Conservation (phyloP, 2,329 filamentous ascomycete species). For the Talaromyces piceae region DNA sequence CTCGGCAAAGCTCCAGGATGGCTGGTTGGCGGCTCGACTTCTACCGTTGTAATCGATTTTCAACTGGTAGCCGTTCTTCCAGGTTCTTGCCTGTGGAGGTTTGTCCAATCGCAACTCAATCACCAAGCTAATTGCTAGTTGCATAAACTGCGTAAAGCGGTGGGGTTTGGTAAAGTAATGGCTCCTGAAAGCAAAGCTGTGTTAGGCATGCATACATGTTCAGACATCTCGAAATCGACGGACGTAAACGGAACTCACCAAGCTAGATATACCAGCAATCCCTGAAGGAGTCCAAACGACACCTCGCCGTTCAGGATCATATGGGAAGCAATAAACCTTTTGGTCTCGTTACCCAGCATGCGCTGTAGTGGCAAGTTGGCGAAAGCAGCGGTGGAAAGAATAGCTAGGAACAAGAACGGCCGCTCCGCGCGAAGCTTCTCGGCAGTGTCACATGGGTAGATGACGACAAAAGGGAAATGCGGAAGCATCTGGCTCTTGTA, state of each 20-base stretch:
- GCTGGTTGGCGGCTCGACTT: slow-evolving; percentile 2
- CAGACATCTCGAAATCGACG: neutral
- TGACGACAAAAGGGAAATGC: slow-evolving; percentile 5
- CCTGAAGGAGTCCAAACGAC: slow-evolving; percentile 35
- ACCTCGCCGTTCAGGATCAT: slow-evolving; percentile 26
- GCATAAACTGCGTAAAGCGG: slow-evolving; percentile 27
- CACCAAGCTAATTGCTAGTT: slow-evolving; percentile 30
- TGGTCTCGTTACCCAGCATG: slow-evolving; percentile 24
- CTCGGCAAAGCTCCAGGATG: slow-evolving; percentile 31
- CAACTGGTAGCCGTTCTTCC: slow-evolving; percentile 24
- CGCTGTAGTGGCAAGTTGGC: slow-evolving; percentile 28
- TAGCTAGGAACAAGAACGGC: slow-evolving; percentile 29
- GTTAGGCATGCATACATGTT: neutral
- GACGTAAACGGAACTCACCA: slow-evolving; percentile 24
- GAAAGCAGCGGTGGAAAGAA: slow-evolving; percentile 26
- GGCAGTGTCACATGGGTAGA: slow-evolving; percentile 5
- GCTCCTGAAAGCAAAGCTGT: slow-evolving; percentile 16
- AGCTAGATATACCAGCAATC: slow-evolving; percentile 28
- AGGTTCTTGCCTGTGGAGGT: slow-evolving; percentile 19
- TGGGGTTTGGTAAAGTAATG: slow-evolving; percentile 26
- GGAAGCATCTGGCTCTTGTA: neutral
- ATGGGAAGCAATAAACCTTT: slow-evolving; percentile 22
- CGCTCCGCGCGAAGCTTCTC: slow-evolving; percentile 21
- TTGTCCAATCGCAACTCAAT: slow-evolving; percentile 27
- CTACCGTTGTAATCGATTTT: slow-evolving; percentile 15